A percentile compares a stretch with the other conserved stretches of the same genome.
These are phyloP conservation scores for Grigorovia transvaalensis DNA, from an alignment of 805 yeast species.

Conservation along the genomic window DNA sequence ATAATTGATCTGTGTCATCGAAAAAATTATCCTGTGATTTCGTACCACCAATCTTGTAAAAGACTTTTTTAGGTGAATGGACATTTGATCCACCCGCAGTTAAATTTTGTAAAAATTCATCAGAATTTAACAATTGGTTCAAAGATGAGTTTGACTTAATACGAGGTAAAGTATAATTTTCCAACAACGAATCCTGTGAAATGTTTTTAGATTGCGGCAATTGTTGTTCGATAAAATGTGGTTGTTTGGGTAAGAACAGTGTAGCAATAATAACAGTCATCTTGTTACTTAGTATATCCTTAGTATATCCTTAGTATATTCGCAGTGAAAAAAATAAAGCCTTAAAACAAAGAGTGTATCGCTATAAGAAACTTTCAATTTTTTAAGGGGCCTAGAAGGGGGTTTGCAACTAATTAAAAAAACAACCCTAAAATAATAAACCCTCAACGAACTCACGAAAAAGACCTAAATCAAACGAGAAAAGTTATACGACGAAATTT, in stretches of 20 bases:
- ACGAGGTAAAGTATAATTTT: slow-evolving; percentile 2
- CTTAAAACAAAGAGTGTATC: too few species aligned
- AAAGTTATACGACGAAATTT: too few species aligned
- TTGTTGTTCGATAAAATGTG: slow-evolving; percentile 34
- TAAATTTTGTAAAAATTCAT: slow-evolving; percentile 24
- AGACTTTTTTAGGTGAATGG: not conserved
- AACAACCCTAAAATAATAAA: too few species aligned
- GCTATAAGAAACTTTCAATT: too few species aligned
- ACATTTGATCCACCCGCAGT: slow-evolving; percentile 27
- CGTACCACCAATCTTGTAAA: not conserved
- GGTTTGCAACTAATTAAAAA: too few species aligned
- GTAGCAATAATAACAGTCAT: slow-evolving; percentile 66
- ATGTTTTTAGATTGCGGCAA: not conserved
- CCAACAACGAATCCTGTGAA: slow-evolving; percentile 6
- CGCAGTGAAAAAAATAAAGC: too few species aligned
- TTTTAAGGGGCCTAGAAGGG: not conserved
- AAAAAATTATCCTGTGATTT: slow-evolving; percentile 3
- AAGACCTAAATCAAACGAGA: too few species aligned
- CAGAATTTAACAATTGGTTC: slow-evolving; percentile 18
- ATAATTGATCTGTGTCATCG: slow-evolving; percentile 8
- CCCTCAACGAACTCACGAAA: too few species aligned
- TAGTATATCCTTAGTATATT: too few species aligned
- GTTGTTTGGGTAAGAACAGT: slow-evolving; percentile 63
- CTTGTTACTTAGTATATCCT: too few species aligned
- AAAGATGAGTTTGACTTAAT: slow-evolving; percentile 5